Percentiles rank a stretch among this genome's conserved stretches.
Conservation (phyloP, 2,329 filamentous ascomycete species). For the Colletotrichum salicis region DNA sequence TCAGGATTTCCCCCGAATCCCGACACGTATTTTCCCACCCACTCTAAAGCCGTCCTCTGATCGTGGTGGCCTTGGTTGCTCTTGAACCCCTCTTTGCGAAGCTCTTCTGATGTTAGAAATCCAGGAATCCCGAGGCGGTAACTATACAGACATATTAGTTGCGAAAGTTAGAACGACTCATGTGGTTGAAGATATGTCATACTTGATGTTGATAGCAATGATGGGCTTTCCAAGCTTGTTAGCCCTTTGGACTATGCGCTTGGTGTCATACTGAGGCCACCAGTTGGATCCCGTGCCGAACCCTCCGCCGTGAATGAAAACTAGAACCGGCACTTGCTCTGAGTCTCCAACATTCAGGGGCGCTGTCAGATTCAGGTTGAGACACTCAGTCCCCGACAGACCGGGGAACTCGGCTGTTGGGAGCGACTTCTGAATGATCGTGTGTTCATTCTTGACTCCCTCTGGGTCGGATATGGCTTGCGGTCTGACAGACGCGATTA, state of each 20-base stretch:
- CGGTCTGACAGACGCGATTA: constrained; percentile 40
- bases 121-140: constrained; percentile 58
- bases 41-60: constrained; percentile 46
- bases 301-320: constrained; percentile 65
- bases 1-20: constrained; percentile 48
- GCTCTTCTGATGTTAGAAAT: constrained; percentile 59
- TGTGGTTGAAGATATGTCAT: constrained; percentile 17
- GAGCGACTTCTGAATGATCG: constrained; percentile 59
- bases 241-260: constrained; percentile 56
- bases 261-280: constrained; percentile 63
- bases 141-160: constrained; percentile 40
- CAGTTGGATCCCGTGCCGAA: constrained; percentile 60
- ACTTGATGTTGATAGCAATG: constrained; percentile 58
- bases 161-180: neutral
- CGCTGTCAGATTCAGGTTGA: constrained; percentile 63
- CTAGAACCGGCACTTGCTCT: constrained; percentile 58
- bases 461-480: constrained; percentile 50
- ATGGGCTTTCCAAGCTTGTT: constrained; percentile 55
- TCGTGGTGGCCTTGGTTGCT: constrained; percentile 57
- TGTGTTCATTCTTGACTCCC: constrained; percentile 57
- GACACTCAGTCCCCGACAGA: constrained; percentile 58
- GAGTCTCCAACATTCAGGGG: constrained; percentile 43
- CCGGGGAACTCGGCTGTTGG: constrained; percentile 48
- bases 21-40: constrained; percentile 46
- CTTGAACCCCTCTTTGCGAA: constrained; percentile 55